A percentile compares a stretch with the other conserved stretches of the same genome.
These are phyloP conservation scores for Hibiscus mutabilis DNA, from an alignment of 345 rosid genomes.

Conservation along the genomic window DNA sequence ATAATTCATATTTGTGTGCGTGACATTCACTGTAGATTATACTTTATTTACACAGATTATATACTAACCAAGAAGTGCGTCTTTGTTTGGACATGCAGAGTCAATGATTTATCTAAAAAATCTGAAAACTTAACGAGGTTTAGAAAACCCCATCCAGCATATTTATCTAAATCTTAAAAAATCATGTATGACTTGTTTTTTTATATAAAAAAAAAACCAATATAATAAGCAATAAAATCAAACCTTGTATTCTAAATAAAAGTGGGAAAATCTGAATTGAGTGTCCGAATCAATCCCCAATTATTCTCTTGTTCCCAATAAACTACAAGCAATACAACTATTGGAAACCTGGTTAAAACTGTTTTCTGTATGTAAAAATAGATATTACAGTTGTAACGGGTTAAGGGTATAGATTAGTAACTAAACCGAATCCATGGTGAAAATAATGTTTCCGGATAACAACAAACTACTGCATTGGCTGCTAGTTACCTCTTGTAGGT, in stretches of 20 bases:
- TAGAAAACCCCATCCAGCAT: background rate
- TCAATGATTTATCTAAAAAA: too few relatives aligned
- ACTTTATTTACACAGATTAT: too few relatives aligned
- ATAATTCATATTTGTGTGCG: too few relatives aligned
- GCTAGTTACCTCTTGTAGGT: background rate
- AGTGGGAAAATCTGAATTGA: background rate
- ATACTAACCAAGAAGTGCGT: too few relatives aligned
- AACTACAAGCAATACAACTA: background rate
- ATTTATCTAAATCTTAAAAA: background rate
- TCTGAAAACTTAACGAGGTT: background rate
- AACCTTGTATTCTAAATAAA: background rate
- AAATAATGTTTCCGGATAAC: slow-evolving; percentile 3
- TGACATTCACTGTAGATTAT: too few relatives aligned
- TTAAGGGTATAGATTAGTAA: slow-evolving; percentile 8
- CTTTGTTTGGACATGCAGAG: too few relatives aligned
- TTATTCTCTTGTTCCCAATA: background rate
- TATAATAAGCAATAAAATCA: background rate
- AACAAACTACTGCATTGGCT: background rate
- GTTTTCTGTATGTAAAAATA: background rate
- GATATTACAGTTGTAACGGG: background rate
- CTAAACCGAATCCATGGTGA: slow-evolving; percentile 6
- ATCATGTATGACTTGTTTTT: background rate
- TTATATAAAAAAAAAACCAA: background rate
- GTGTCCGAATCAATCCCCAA: background rate
- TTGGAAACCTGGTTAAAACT: background rate